phyloP scores from a whole-genome alignment of 1,284 basidiomycete species.

The Xerocomus minutiporus region DNA sequence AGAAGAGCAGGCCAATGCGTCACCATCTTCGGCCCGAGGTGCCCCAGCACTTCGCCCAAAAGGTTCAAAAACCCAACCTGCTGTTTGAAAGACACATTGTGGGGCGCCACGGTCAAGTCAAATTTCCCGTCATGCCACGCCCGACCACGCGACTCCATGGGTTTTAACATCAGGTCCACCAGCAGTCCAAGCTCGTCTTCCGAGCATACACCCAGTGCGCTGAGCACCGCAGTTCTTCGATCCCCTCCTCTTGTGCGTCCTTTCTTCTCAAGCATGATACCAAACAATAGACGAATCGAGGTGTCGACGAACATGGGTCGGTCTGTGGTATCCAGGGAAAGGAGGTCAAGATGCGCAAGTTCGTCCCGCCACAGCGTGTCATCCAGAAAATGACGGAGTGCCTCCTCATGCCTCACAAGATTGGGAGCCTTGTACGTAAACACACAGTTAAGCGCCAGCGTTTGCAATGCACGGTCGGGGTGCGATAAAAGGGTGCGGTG shows the following conservation, averaged over 20 bases:
- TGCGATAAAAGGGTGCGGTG: constrained; percentile 81
- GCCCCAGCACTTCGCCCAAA: constrained; percentile 78
- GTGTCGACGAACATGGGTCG: constrained; percentile 72
- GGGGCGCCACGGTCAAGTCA: constrained; percentile 30
- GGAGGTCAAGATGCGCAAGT: constrained; percentile 69
- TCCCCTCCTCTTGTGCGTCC: constrained; percentile 71
- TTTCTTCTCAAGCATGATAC: constrained; percentile 81
- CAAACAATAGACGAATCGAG: constrained; percentile 80
- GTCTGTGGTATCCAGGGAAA: constrained; percentile 58
- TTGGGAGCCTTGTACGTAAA: constrained; percentile 78
- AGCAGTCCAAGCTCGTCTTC: constrained; percentile 75
- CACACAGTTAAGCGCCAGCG: constrained; percentile 74
- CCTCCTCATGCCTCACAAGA: constrained; percentile 64
- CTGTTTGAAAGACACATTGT: constrained; percentile 57
- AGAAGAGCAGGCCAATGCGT: constrained; percentile 73
- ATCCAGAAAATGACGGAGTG: constrained; percentile 73
- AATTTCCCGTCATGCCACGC: constrained; percentile 27
- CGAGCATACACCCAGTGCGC: constrained; percentile 66
- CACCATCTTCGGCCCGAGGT: constrained; percentile 70
- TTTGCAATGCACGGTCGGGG: constrained; percentile 80
- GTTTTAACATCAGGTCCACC: constrained; percentile 88
- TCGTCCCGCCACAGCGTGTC: constrained; percentile 88
- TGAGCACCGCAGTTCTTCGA: constrained; percentile 74
- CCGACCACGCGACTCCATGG: constrained; percentile 47
- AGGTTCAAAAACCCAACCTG: constrained; percentile 81